Conservation (phyloP, 148 eudicot genomes). For the Arbutus unedo region DNA sequence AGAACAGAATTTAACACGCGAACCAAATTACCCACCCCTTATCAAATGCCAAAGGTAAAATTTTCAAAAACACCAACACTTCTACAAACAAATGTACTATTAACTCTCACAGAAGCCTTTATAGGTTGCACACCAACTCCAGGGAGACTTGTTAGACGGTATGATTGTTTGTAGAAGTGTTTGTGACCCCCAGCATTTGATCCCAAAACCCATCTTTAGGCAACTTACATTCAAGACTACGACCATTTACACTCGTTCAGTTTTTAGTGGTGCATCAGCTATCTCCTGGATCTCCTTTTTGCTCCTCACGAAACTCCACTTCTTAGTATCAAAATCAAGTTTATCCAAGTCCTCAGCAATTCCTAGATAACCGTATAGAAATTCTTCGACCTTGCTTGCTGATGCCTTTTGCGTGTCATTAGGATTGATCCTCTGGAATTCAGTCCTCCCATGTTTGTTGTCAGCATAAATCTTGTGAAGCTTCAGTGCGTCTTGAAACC, state of each 20-base stretch:
- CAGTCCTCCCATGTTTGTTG: constrained; percentile 44
- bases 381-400: constrained; percentile 19
- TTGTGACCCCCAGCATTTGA: background rate
- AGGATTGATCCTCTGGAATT: constrained; percentile 29
- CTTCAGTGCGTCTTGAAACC: constrained; percentile 55
- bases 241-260: background rate
- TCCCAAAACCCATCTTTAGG: background rate
- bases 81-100: background rate
- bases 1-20: background rate
- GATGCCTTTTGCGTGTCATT: constrained; percentile 14
- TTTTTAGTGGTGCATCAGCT: constrained; percentile 20
- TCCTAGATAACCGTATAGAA: constrained; percentile 50
- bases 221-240: constrained; percentile 5
- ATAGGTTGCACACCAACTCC: background rate
- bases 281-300: constrained; percentile 37
- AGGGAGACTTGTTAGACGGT: background rate
- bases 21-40: background rate
- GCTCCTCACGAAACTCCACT: constrained; percentile 44
- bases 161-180: background rate
- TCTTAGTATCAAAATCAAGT: constrained; percentile 43
- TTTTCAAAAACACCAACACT: background rate
- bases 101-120: background rate
- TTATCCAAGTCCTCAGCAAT: constrained; percentile 48
- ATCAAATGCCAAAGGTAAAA: background rate
- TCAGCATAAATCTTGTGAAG: constrained; percentile 36